Base-by-base conservation (phyloP, 2,329 filamentous ascomycete genomes). In the Cladophialophora chaetospira region DNA sequence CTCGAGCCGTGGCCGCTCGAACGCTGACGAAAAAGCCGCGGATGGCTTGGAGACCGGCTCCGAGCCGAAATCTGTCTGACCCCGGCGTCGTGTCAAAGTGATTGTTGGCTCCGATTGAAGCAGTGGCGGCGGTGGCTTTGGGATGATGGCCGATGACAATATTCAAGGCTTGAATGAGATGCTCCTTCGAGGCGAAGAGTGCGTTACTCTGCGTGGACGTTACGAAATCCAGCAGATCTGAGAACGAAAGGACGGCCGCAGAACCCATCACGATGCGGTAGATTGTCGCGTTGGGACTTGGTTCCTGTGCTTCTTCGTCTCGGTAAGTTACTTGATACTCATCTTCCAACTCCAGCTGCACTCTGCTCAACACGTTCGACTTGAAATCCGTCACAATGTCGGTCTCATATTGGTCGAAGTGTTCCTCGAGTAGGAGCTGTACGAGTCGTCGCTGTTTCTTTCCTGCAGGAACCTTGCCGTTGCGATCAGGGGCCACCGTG, bases 361-460 rank as follows among this genome's bases (percentile, higher is more conserved):
- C 63, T 10, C 62, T 40, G 5, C 62, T 65, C 1, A 72, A 69
- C 35, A 78, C 64, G 2, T 68, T 77, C 1, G 73, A 71, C 17
- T 67, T 69, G 49, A 70, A 75, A 58, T 78, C 76, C 0, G 73
- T 73, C 1, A 73, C 73, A 43, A 78, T 69, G 29, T 62, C 55
- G 10, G 59, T 62, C 23, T 59, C 57, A 13, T 67, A 45, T 15
- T 67, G 23, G 2, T 63, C 9, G 63, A 73, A 67, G 59, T 74
- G 63, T 58, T 73, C 67, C 47, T 75, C 70, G 15, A 77, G 62
- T 17, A 85, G 63, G 19, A 80, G 64, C n/a, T 79, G 69, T n/a
- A 84, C 70, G 4, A 83, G 70, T 4, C 76, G 76, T 42, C 73
- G 73, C 31, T 72, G 77, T 67, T 78, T 81, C 29, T 72, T 72